Evolutionary conservation across 2,329 filamentous ascomycete genomes (phyloP), one percentile per base, ranked within the genome.

Genomic region (Lasiodiplodia theobromae): DNA sequence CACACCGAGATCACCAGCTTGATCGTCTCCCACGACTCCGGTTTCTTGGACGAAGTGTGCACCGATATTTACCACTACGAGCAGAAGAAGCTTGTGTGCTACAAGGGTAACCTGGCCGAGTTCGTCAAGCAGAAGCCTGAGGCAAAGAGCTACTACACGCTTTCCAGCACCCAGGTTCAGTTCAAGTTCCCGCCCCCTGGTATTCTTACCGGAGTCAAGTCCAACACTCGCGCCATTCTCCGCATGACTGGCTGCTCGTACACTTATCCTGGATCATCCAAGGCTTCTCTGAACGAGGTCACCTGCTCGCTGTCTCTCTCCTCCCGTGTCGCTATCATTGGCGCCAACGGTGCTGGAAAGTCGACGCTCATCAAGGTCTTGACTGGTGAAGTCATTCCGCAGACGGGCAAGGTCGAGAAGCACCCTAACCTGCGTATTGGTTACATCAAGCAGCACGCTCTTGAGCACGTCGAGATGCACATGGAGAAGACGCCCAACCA

Each of bases 41-140:
- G 92, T 25, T 99, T 99, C 87, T 84, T 99, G 69, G 96, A 99
- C 78, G 94, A 95, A 72, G 94, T 99, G 73, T 98, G 95, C 77
- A 99, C 96, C 7, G 96, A 99, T 78, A 97, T 99, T 77, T 97
- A 97, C 84, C 96, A 99, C 84, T 99, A 99, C 82, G 96, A 99
- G 82, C 89, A 90, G 81, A 99, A 99, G 89, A 99, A 98, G 85
- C 88, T 99, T 37, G 90, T 90, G 25, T 90, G 89, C 82, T 95
- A 93, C 87, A 91, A 90, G 83, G 92, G 92, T 72, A 95, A 96
- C 81, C 84, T 96, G 69, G 88, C 89, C 23, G 89, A 86, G 57
- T 97, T 99, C 77, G 96, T 99, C 78, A 88, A 92, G 82, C 85
- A 93, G 73, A 93, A 93, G 78, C 96, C 96, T 14, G 96, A 98